Evolutionary conservation across 73 alveolate species (phyloP).

Genomic region (Tetrahymena borealis): DNA sequence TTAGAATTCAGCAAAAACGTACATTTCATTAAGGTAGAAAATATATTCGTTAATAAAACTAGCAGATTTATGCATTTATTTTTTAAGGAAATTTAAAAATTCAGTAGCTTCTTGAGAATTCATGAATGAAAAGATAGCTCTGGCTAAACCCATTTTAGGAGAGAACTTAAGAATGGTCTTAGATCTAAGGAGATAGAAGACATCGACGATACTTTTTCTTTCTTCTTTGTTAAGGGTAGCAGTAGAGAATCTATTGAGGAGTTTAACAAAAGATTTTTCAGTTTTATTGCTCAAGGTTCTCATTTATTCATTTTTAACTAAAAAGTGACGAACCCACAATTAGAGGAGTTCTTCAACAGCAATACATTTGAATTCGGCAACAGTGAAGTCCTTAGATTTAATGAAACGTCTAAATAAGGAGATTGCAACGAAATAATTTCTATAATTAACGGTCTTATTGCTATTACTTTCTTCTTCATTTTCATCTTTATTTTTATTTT

Average conservation of each 20-base stretch:
- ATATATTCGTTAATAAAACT: neutral
- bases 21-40: neutral
- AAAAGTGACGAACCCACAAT: neutral
- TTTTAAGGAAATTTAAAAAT: neutral
- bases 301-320: neutral
- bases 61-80: neutral
- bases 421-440: neutral
- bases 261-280: neutral
- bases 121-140: neutral
- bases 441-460: neutral
- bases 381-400: neutral
- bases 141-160: neutral
- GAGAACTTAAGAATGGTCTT: neutral
- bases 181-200: neutral
- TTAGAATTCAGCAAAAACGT: neutral
- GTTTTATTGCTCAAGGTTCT: neutral
- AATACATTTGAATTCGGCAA: neutral
- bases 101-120: neutral
- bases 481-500: neutral
- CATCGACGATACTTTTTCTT: neutral
- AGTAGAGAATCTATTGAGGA: neutral
- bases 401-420: neutral
- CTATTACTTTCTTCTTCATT: neutral
- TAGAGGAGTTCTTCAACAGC: neutral
- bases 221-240: neutral